Percentiles rank a stretch among this genome's conserved stretches.
Conservation (phyloP, 139 green algal species). For the Nannochloris sp. region DNA sequence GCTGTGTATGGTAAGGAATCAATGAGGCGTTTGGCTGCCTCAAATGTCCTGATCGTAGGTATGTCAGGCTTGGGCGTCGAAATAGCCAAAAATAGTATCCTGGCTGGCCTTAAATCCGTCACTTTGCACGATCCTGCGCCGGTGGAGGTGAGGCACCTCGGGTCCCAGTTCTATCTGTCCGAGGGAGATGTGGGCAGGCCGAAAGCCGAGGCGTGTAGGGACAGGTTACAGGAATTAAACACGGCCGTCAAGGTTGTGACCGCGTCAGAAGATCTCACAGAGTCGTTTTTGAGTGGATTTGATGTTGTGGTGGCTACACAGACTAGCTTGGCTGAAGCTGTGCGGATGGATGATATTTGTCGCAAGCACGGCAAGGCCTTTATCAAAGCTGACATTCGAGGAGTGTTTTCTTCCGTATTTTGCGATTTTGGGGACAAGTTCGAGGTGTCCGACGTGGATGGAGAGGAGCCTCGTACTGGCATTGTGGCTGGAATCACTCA, state of each 20-base stretch:
- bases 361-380: conserved; percentile 67
- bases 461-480: conserved; percentile 79
- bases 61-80: conserved; percentile 83
- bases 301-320: conserved; percentile 83
- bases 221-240: conserved; percentile 94
- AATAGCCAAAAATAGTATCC: conserved; percentile 95
- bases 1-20: conserved; percentile 94
- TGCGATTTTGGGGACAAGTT: conserved; percentile 91
- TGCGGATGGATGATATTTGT: conserved; percentile 76
- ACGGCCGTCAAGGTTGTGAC: conserved; percentile 65
- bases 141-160: conserved; percentile 61
- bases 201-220: conserved; percentile 74
- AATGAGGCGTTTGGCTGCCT: conserved; percentile 78
- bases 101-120: conserved; percentile 88
- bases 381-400: conserved; percentile 67
- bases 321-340: conserved; percentile 43
- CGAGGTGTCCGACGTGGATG: conserved; percentile 79
- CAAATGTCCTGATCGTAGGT: conserved; percentile 78
- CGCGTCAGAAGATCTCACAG: conserved; percentile 37
- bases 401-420: conserved; percentile 93
- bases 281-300: conserved; percentile 64
- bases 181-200: conserved; percentile 82
- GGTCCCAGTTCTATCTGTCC: conserved; percentile 89
- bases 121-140: conserved; percentile 69
- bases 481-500: conserved; percentile 87